phyloP scores from a whole-genome alignment of 2,329 filamentous ascomycete species.

The Elsinoe necatrix region DNA sequence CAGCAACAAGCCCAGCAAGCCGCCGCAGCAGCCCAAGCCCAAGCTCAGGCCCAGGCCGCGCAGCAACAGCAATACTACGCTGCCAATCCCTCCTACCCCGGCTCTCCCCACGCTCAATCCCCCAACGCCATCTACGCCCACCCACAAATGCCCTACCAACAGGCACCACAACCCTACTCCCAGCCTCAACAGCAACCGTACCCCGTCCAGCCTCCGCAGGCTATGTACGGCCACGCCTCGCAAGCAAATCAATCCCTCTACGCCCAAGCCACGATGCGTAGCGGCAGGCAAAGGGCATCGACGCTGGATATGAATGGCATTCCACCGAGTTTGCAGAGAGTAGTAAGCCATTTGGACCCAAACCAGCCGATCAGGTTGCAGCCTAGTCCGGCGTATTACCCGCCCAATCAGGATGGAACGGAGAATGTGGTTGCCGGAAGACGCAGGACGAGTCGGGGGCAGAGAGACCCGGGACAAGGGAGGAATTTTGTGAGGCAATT shows the following conservation, averaged over 20 bases:
- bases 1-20: constrained; percentile 39
- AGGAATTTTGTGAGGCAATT: constrained; percentile 90
- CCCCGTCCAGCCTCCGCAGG: constrained; percentile 41
- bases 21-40: constrained; percentile 20
- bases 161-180: constrained; percentile 32
- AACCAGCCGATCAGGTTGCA: constrained; percentile 89
- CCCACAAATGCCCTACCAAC: constrained; percentile 62
- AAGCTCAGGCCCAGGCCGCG: constrained; percentile 46
- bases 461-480: constrained; percentile 37
- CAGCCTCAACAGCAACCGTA: constrained; percentile 56
- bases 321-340: constrained; percentile 82
- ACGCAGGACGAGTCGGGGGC: constrained; percentile 47
- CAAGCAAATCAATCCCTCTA: constrained; percentile 59
- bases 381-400: constrained; percentile 94
- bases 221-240: constrained; percentile 34
- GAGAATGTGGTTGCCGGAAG: constrained; percentile 35
- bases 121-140: constrained; percentile 58
- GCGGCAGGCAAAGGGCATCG: constrained; percentile 77
- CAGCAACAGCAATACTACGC: constrained; percentile 36
- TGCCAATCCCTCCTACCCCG: constrained; percentile 41
- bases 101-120: constrained; percentile 24
- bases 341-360: constrained; percentile 91
- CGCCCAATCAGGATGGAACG: constrained; percentile 80
- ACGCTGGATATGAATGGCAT: constrained; percentile 91
- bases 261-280: constrained; percentile 65